A percentile compares a stretch with the other conserved stretches of the same genome.
Conservation (phyloP, 139 green algal species). For the Cymbomonas tetramitiformis region DNA sequence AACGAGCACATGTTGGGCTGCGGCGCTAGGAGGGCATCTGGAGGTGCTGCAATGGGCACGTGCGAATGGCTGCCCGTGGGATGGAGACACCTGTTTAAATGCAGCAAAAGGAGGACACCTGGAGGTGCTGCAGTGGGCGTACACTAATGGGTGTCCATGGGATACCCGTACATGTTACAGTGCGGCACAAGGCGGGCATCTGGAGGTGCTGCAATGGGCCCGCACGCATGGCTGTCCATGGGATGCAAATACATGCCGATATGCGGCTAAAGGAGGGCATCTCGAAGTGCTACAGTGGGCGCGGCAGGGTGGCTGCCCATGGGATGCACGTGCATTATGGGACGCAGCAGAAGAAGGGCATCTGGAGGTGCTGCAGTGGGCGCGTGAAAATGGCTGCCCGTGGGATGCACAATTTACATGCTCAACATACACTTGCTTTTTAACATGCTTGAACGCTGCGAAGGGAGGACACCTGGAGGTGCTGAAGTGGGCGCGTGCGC, state of each 20-base stretch:
- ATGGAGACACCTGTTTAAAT: background rate
- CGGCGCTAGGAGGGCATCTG: background rate
- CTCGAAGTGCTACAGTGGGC: background rate
- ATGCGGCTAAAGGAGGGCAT: background rate
- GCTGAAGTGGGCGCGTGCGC: background rate
- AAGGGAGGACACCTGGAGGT: slow-evolving; percentile 1
- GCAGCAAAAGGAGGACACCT: slow-evolving; percentile 3
- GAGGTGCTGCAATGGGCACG: background rate
- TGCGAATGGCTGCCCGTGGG: slow-evolving; percentile 11
- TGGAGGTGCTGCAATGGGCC: slow-evolving; percentile 5
- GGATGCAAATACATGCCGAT: background rate
- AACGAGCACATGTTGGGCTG: background rate
- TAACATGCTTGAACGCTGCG: background rate
- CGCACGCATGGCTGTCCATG: background rate
- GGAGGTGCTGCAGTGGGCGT: slow-evolving; percentile 3
- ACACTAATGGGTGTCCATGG: slow-evolving; percentile 12
- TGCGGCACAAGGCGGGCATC: slow-evolving; percentile 6
- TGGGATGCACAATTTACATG: background rate
- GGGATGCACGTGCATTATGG: background rate
- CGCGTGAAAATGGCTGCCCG: too few relatives aligned
- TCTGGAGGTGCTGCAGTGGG: too few relatives aligned
- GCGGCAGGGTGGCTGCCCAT: background rate
- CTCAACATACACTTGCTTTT: too few relatives aligned
- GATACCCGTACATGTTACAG: background rate
- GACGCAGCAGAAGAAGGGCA: too few relatives aligned